Evolutionary conservation across 768 basidiomycete genomes (phyloP), one percentile per base, ranked within the genome.

Genomic region (Leccinellum luteum): DNA sequence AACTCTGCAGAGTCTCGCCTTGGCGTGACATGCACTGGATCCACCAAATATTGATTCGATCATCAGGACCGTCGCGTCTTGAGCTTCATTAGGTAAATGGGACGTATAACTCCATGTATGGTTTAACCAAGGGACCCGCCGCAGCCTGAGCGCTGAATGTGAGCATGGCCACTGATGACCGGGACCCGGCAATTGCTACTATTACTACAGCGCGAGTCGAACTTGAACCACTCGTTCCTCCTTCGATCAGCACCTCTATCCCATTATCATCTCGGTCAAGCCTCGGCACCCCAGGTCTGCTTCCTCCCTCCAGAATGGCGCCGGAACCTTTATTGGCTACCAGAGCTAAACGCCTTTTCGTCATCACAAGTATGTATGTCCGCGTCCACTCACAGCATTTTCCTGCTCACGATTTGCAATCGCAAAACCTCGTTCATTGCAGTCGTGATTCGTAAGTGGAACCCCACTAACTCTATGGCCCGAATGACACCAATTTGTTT

Each of bases 291-390:
- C 52, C 53, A 62, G 60, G 63, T 54, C 65, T 59, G 31, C 48
- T 57, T 48, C 21, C 30, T 48, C 45, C 31, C 45, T 66, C 48
- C 52, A 70, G 61, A 61, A 92, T 90, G 90, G 82, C 85, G 52
- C 77, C 85, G 49, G 87, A 89, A 76, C 82, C 83, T 21, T 79
- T 93, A 51, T 73, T 93, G 53, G 84, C 84, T 21, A 91, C 90
- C 15, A 78, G 81, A 59, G 83, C 90, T 23, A 90, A 92, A 66
- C 77, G 78, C 61, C 81, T 81, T 35, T 92, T 92, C 72, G 83
- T 92, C 55, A 73, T 70, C 43, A 90, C 86, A 56, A 85, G 90
- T 90, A 71, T 66, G 90, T 90, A 71, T 66, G 86, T 72, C 34
- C 21, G 32, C 21, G 34, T 25, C 10, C n/a, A 41, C 30, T 49